Evolutionary conservation across 1,284 basidiomycete species (phyloP).

Genomic region (Austroboletus olivaceoglutinosus): DNA sequence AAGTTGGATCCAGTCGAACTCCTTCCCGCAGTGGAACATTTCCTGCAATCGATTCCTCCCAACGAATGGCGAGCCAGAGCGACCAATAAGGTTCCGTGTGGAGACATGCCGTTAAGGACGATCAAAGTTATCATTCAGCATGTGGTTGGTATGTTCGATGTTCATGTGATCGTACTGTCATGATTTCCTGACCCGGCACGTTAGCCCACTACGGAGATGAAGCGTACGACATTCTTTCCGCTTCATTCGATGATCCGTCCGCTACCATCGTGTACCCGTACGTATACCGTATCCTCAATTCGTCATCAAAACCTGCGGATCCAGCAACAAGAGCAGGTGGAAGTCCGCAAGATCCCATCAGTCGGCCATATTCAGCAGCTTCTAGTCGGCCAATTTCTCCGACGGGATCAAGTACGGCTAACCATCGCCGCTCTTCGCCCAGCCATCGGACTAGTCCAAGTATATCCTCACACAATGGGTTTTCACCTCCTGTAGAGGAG

Average conservation of each 20-base stretch:
- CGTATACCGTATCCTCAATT: conserved; percentile 82
- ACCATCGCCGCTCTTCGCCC: conserved; percentile 52
- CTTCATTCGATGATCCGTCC: conserved; percentile 77
- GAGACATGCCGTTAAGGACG: conserved; percentile 95
- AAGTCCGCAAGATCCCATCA: conserved; percentile 39
- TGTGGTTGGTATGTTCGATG: conserved; percentile 74
- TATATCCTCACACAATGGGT: conserved; percentile 54
- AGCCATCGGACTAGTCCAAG: conserved; percentile 67
- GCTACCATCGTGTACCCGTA: conserved; percentile 83
- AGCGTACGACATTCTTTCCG: conserved; percentile 76
- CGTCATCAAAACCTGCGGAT: conserved; percentile 48
- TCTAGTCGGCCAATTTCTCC: conserved; percentile 65
- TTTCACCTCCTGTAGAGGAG: conserved; percentile 59
- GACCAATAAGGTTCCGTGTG: conserved; percentile 87
- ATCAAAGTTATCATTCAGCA: conserved; percentile 98
- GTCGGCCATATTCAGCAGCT: conserved; percentile 52
- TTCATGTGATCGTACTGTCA: conserved; percentile 4
- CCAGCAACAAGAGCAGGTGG: conserved; percentile 37
- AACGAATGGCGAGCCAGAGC: conserved; percentile 94
- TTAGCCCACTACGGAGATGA: conserved; percentile 79
- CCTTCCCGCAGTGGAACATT: conserved; percentile 93
- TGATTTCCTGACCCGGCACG: conserved; percentile 27
- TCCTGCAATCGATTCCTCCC: conserved; percentile 90
- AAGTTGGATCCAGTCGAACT: conserved; percentile 85
- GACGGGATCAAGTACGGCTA: conserved; percentile 54